Evolutionary conservation across 441 rosid genomes (phyloP).

Genomic region (Cnidoscolus chayamansa): DNA sequence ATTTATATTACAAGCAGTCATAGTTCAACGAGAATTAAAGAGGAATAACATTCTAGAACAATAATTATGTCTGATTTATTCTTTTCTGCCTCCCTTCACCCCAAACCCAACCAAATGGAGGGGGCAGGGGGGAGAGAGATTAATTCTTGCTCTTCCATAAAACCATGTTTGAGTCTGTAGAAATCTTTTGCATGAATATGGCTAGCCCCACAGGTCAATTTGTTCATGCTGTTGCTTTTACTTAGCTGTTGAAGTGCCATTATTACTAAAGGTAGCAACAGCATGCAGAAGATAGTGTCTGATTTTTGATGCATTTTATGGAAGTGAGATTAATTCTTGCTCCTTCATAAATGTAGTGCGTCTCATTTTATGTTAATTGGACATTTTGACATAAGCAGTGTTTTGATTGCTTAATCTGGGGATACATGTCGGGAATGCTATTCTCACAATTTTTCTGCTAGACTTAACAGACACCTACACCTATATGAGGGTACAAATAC

Average conservation of each 20-base stretch:
- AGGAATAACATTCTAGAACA: background rate
- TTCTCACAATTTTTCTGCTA: background rate
- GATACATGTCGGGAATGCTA: background rate
- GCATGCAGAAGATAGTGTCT: background rate
- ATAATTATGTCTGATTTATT: background rate
- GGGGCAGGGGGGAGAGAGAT: background rate
- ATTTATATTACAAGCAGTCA: background rate
- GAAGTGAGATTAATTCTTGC: no score
- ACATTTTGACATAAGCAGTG: background rate
- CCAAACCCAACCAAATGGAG: background rate
- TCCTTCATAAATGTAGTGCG: no score
- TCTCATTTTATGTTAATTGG: background rate
- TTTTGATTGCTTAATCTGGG: background rate
- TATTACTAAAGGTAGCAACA: no score
- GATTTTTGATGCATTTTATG: no score
- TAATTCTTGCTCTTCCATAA: background rate
- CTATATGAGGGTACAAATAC: no score
- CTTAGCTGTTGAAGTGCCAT: background rate
- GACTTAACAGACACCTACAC: background rate
- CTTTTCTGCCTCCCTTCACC: background rate
- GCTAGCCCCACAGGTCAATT: background rate
- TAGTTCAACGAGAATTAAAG: background rate
- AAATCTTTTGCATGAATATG: background rate
- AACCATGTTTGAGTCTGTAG: background rate
- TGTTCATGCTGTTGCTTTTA: background rate